Conservation (phyloP, 2,329 filamentous ascomycete species). For the Penicillium decumbens region DNA sequence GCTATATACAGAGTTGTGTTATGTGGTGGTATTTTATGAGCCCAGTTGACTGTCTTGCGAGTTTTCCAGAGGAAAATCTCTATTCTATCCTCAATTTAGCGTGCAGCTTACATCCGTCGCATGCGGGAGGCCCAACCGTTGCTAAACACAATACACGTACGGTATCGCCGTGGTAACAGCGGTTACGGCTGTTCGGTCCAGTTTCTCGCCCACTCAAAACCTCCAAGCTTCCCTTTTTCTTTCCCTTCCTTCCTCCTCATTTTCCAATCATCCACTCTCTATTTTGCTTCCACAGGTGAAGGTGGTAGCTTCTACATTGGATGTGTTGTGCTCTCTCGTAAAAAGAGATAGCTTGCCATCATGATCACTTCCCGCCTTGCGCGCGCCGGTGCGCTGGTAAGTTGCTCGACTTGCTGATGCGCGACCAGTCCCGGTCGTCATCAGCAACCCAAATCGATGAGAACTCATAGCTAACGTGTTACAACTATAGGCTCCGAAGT, state of each 20-base stretch:
- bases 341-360: conserved; percentile 38
- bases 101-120: conserved; percentile 24
- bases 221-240: conserved; percentile 39
- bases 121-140: conserved; percentile 25
- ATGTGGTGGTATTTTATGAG: no score
- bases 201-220: conserved; percentile 38
- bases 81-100: not conserved
- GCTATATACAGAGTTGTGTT: not conserved
- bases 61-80: not conserved
- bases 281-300: conserved; percentile 30
- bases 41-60: not conserved
- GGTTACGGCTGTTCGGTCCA: conserved; percentile 40
- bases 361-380: conserved; percentile 48
- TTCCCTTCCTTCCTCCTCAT: conserved; percentile 35
- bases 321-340: conserved; percentile 38
- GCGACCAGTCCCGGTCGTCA: not conserved
- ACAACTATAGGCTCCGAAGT: conserved; percentile 39
- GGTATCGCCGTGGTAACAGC: conserved; percentile 33
- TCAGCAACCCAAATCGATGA: conserved; percentile 3
- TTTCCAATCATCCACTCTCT: conserved; percentile 37
- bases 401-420: conserved; percentile 22
- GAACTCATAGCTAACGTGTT: conserved; percentile 22
- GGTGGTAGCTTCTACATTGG: conserved; percentile 35
- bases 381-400: conserved; percentile 47
- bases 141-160: conserved; percentile 21